Conservation (phyloP, 2,329 filamentous ascomycete genomes). For the Pseudogymnoascus sp. region DNA sequence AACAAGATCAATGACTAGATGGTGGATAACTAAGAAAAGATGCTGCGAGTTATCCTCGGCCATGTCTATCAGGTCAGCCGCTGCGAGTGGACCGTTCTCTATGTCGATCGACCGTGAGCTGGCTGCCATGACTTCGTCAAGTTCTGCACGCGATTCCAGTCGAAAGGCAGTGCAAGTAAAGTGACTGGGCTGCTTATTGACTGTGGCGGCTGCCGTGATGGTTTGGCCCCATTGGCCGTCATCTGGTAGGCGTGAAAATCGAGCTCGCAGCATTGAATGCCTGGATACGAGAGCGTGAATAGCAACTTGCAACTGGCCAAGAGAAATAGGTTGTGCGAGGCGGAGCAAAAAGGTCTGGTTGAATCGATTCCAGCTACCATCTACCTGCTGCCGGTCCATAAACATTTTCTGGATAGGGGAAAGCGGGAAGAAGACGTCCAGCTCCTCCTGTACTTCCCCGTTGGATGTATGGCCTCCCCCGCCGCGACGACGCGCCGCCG, state of each 20-base stretch:
- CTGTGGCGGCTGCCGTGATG: constrained; percentile 20
- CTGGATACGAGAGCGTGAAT: constrained; percentile 27
- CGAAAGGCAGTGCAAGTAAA: neutral
- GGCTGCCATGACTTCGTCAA: constrained; percentile 17
- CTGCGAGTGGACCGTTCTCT: constrained; percentile 17
- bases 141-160: neutral
- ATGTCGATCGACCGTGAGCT: constrained; percentile 23
- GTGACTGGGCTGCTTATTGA: constrained; percentile 14
- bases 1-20: constrained; percentile 30
- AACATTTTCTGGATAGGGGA: constrained; percentile 25
- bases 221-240: constrained; percentile 29
- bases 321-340: neutral
- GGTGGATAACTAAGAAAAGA: constrained; percentile 20
- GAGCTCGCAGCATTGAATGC: constrained; percentile 35
- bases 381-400: constrained; percentile 16
- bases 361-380: constrained; percentile 17
- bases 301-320: constrained; percentile 17
- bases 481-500: neutral
- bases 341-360: constrained; percentile 23
- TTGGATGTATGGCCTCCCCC: neutral
- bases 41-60: constrained; percentile 8
- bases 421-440: constrained; percentile 15
- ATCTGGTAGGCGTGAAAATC: constrained; percentile 24
- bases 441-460: constrained; percentile 9
- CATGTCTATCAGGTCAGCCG: constrained; percentile 18